A percentile compares a stretch with the other conserved stretches of the same genome.
Evolutionary conservation across 2,329 filamentous ascomycete species (phyloP).

Genomic region (Paraconiothyrium brasiliense): DNA sequence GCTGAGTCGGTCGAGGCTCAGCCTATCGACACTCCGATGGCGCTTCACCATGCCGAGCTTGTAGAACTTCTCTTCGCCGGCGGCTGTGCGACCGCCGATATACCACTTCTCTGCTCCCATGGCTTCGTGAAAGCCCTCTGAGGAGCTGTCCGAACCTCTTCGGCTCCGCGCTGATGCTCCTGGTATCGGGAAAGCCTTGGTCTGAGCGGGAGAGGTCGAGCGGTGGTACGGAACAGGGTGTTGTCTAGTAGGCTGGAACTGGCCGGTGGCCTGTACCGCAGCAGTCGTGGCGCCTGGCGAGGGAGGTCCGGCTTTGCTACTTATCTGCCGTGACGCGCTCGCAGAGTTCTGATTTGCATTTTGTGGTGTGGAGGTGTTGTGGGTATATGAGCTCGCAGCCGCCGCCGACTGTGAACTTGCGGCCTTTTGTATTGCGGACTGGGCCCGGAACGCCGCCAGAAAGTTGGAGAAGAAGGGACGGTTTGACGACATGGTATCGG

Average conservation of each 20-base stretch:
- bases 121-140: slow-evolving; percentile 78
- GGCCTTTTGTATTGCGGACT: slow-evolving; percentile 68
- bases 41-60: slow-evolving; percentile 79
- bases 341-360: slow-evolving; percentile 47
- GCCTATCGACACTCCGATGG: slow-evolving; percentile 75
- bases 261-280: slow-evolving; percentile 50
- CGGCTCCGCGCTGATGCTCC: slow-evolving; percentile 53
- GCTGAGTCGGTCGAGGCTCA: slow-evolving; percentile 79
- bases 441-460: slow-evolving; percentile 72
- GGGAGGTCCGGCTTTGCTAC: slow-evolving; percentile 43
- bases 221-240: slow-evolving; percentile 50
- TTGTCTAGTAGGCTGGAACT: slow-evolving; percentile 54
- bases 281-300: slow-evolving; percentile 49
- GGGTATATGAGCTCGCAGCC: slow-evolving; percentile 47
- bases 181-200: slow-evolving; percentile 49
- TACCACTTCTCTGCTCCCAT: slow-evolving; percentile 81
- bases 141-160: slow-evolving; percentile 77
- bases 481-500: slow-evolving; percentile 68
- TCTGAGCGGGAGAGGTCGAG: slow-evolving; percentile 45
- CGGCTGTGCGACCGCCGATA: slow-evolving; percentile 78
- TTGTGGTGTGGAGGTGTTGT: slow-evolving; percentile 44
- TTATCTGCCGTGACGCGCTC: slow-evolving; percentile 52
- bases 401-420: slow-evolving; percentile 54
- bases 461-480: slow-evolving; percentile 73
- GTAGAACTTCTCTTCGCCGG: slow-evolving; percentile 83